Conservation (phyloP, 1,139 yeast genomes). For the Suhomyces wounanorum region DNA sequence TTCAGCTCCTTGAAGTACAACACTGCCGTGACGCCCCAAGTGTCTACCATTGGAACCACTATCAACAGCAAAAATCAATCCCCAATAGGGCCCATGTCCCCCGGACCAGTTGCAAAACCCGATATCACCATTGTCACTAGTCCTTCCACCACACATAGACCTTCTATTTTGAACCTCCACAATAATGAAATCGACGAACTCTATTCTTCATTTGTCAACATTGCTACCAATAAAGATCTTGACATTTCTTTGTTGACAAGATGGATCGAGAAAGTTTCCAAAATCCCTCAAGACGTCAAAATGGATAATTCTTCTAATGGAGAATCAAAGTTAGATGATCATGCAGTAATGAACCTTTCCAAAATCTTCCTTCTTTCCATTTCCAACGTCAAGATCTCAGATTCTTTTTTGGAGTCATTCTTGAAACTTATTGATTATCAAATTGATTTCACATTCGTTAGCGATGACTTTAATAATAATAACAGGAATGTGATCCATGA, state of each 20-base stretch:
- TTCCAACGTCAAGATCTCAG: constrained; percentile 52
- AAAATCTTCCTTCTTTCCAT: constrained; percentile 67
- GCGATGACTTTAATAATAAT: constrained; percentile 45
- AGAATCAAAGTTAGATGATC: constrained; percentile 3
- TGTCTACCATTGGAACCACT: not conserved
- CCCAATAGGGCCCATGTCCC: constrained; percentile 1
- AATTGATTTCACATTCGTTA: constrained; percentile 41
- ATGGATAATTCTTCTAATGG: not conserved
- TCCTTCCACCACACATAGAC: constrained; percentile 11
- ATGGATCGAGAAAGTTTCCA: constrained; percentile 50
- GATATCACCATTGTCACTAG: constrained; percentile 5
- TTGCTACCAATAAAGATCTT: constrained; percentile 51
- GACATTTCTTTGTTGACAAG: constrained; percentile 49
- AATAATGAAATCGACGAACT: constrained; percentile 61
- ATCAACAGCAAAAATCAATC: not conserved
- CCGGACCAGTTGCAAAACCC: constrained; percentile 1
- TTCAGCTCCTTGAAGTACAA: constrained; percentile 34
- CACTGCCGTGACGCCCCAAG: not conserved
- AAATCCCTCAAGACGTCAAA: constrained; percentile 6
- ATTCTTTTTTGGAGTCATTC: constrained; percentile 48
- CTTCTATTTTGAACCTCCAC: constrained; percentile 21
- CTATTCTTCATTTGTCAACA: constrained; percentile 64
- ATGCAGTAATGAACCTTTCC: constrained; percentile 49
- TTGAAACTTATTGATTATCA: constrained; percentile 44
- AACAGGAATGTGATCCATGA: constrained; percentile 46